A percentile compares a stretch with the other conserved stretches of the same genome.
phyloP scores from a whole-genome alignment of 2,329 filamentous ascomycete genomes.

The Ophiosphaerella korrae region DNA sequence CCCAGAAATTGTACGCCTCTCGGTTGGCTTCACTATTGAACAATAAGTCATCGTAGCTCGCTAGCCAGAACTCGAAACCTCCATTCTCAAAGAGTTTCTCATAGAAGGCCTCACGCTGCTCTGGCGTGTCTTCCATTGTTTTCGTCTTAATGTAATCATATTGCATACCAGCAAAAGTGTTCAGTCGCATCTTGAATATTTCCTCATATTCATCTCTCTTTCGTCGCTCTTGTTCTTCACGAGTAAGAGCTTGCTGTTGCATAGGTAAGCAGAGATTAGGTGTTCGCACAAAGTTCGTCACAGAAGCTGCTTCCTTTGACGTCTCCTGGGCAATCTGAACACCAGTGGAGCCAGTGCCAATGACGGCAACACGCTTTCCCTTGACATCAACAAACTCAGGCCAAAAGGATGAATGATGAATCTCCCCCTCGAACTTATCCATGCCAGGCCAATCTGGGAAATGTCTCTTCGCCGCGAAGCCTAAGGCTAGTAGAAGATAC shows the following conservation, averaged over 20 bases:
- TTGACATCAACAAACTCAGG: slow-evolving; percentile 62
- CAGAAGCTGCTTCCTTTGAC: slow-evolving; percentile 55
- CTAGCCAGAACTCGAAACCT: slow-evolving; percentile 51
- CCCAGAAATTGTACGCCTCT: slow-evolving; percentile 55
- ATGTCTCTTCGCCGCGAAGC: slow-evolving; percentile 66
- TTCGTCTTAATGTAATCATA: slow-evolving; percentile 62
- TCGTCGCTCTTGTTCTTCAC: slow-evolving; percentile 56
- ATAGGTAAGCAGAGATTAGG: slow-evolving; percentile 70
- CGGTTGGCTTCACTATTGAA: slow-evolving; percentile 51
- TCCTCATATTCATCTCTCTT: slow-evolving; percentile 48
- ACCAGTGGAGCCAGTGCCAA: slow-evolving; percentile 69
- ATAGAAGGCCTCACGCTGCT: slow-evolving; percentile 52
- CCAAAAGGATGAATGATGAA: slow-evolving; percentile 67
- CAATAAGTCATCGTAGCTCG: slow-evolving; percentile 49
- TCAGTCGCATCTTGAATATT: slow-evolving; percentile 60
- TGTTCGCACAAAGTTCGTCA: slow-evolving; percentile 69
- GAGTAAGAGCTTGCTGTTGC: slow-evolving; percentile 56
- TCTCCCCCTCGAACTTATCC: slow-evolving; percentile 63
- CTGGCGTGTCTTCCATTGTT: slow-evolving; percentile 55
- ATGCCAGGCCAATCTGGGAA: slow-evolving; percentile 66
- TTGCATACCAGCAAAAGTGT: slow-evolving; percentile 63
- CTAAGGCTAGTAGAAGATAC: slow-evolving; percentile 60
- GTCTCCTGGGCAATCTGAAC: slow-evolving; percentile 68
- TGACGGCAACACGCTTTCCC: slow-evolving; percentile 64
- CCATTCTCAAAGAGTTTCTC: slow-evolving; percentile 49